These are phyloP conservation scores for Moringa oleifera DNA, from an alignment of 345 rosid species.

Conservation along the genomic window DNA sequence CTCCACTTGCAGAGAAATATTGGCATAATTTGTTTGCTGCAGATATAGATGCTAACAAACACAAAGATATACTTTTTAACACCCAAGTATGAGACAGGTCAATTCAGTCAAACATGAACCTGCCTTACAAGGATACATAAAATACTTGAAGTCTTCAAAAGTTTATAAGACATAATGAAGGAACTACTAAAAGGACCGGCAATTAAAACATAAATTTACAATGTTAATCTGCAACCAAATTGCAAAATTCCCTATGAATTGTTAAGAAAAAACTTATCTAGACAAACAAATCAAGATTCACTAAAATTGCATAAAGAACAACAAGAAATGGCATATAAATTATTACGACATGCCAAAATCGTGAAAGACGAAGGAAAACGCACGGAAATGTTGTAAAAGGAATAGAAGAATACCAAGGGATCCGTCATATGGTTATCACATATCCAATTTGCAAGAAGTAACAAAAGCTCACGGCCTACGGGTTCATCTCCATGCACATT, in stretches of 20 bases:
- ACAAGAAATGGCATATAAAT: not conserved
- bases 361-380: not conserved
- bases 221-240: too few relatives aligned
- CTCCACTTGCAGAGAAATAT: not conserved
- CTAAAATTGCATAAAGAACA: constrained; percentile 1
- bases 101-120: too few relatives aligned
- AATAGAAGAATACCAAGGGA: constrained; percentile 58
- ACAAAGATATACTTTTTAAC: too few relatives aligned
- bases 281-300: constrained; percentile 2
- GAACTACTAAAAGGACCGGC: too few relatives aligned
- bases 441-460: constrained; percentile 87
- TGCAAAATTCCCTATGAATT: not conserved
- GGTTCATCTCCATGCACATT: constrained; percentile 99
- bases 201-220: too few relatives aligned
- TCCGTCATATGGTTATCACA: constrained; percentile 73
- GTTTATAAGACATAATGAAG: too few relatives aligned
- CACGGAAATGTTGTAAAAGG: constrained; percentile 8
- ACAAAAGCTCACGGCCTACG: constrained; percentile 80
- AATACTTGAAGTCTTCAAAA: too few relatives aligned
- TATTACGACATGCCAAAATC: constrained; percentile 1
- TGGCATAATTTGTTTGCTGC: not conserved
- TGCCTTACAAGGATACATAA: too few relatives aligned
- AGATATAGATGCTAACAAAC: not conserved
- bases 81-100: too few relatives aligned
- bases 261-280: not conserved